Evolutionary conservation across 768 basidiomycete species (phyloP).

Genomic region (Flagelloscypha sp.): DNA sequence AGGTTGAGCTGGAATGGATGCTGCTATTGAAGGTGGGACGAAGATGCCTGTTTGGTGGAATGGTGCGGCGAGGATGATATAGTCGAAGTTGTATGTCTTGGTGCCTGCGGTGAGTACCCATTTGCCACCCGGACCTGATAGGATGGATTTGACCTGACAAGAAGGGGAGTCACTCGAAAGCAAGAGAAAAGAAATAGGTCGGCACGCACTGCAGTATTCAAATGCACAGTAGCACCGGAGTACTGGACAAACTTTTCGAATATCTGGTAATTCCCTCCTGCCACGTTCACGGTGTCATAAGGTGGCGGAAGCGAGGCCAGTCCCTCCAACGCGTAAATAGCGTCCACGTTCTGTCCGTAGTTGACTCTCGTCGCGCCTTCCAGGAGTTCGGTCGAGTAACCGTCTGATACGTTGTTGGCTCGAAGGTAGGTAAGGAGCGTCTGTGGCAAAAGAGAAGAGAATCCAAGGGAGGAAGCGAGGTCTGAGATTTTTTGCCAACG

Average conservation of each 20-base stretch:
- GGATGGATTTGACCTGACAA: constrained; percentile 45
- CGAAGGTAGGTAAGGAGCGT: constrained; percentile 52
- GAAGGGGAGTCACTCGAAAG: not conserved
- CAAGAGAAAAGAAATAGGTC: too few species aligned
- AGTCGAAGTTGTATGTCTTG: constrained; percentile 51
- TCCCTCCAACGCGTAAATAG: constrained; percentile 74
- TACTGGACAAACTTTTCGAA: constrained; percentile 74
- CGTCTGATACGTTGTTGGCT: constrained; percentile 42
- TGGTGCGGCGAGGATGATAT: constrained; percentile 82
- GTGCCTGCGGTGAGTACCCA: constrained; percentile 46
- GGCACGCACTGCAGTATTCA: constrained; percentile 53
- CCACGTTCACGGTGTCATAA: constrained; percentile 51
- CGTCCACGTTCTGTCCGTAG: constrained; percentile 68
- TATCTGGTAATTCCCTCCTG: constrained; percentile 77
- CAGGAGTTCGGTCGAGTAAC: constrained; percentile 65
- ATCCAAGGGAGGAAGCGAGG: constrained; percentile 45
- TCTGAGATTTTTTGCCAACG: constrained; percentile 56
- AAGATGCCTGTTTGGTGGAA: constrained; percentile 60
- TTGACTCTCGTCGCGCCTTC: constrained; percentile 79
- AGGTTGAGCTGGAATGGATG: constrained; percentile 56
- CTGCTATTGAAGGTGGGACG: constrained; percentile 38
- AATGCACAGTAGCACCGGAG: constrained; percentile 60
- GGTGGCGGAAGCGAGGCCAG: constrained; percentile 67
- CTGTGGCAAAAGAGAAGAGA: constrained; percentile 40
- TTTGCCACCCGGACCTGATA: constrained; percentile 28